These are phyloP conservation scores for Cercospora canescens DNA, from an alignment of 2,329 filamentous ascomycete species.

Conservation along the genomic window DNA sequence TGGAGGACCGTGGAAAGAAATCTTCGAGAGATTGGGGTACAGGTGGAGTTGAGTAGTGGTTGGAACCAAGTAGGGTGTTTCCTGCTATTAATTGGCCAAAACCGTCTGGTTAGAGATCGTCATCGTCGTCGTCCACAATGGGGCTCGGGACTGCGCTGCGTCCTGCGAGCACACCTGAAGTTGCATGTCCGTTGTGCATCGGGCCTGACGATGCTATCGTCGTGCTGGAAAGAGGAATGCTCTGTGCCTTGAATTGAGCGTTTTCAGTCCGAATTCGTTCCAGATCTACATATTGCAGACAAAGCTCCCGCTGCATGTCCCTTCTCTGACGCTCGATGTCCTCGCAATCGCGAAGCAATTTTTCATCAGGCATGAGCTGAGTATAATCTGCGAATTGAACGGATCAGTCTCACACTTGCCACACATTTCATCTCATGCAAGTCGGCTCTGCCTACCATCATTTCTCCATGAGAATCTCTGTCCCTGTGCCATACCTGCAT, in stretches of 20 bases:
- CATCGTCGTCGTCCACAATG: background rate
- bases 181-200: background rate
- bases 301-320: background rate
- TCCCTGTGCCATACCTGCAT: background rate
- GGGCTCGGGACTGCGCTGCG: background rate
- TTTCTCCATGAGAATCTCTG: background rate
- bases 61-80: no score
- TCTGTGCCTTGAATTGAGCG: background rate
- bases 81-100: no score
- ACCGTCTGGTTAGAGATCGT: background rate
- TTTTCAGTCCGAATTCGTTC: background rate
- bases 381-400: background rate
- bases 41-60: background rate
- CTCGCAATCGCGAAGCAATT: background rate
- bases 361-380: background rate
- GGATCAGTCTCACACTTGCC: background rate
- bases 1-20: background rate
- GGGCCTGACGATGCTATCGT: background rate
- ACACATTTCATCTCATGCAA: background rate
- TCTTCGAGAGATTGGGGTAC: conserved; percentile 5
- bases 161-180: background rate
- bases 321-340: background rate
- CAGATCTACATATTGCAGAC: background rate
- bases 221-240: background rate
- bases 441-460: background rate